Evolutionary conservation across 208 protist genomes (phyloP), one percentile per base, ranked within the genome.

Genomic region (Angomonas deanei): DNA sequence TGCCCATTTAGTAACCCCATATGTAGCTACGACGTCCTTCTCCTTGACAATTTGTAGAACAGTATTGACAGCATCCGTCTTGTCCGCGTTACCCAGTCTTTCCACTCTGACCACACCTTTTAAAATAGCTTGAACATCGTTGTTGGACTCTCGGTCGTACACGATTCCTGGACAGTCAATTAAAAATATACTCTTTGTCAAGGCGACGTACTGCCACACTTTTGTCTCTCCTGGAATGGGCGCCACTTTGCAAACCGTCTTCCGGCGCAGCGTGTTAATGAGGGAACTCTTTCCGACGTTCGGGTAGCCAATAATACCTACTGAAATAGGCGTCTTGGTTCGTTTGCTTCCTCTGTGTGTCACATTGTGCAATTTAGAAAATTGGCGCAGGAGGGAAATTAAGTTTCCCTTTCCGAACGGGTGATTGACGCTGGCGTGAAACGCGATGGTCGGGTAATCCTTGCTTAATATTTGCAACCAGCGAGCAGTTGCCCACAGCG

Each of bases 191-290:
- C 79, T 82, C 42, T 94, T 87, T 42, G 98, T 99, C 13, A 99
- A 85, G 1, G 97, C 97, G 31, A 99, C 97, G 78, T 99, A 99
- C 80, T 99, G 98, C 99, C 99, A 99, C 24, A 99, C 97, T 70
- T 99, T 99, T n/a, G 99, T 99, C 76, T 99, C 97, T 32, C 99
- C 99, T 8, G 99, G 98, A 68, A 99, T 97, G 5, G 99, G 99
- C 0, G 99, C 99, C 23, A 99, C 98, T 61, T 98, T 99, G 86
- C 98, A 99, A 30, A 98, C 97, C 33, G 90, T 81, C 71, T 99
- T 98, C n/a, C 78, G 72, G n/a, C 92, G 80, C 0, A 99, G 81
- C 1, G 99, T 99, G 78, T 99, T 99, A 73, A 99, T 99, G n/a
- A 99, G 81, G 6, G 96, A 99, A 34, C 82, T 97, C 80, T 99